Evolutionary conservation across 2,329 filamentous ascomycete species (phyloP).

Genomic region (Venturia effusa): DNA sequence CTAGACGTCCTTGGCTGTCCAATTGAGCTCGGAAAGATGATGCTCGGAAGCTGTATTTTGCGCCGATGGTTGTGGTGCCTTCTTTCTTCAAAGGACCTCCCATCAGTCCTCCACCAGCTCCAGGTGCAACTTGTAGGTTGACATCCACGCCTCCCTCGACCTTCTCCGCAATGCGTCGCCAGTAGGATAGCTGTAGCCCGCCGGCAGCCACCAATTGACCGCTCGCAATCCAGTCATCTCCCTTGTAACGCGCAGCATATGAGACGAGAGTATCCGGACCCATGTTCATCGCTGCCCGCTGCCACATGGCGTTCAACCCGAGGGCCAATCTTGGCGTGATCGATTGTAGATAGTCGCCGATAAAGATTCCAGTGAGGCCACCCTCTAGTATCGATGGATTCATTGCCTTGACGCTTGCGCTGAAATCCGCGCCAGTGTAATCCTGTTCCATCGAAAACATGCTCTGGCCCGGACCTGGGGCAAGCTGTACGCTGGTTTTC

Average conservation of each 20-base stretch:
- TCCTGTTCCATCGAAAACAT: slow-evolving; percentile 94
- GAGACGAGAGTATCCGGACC: slow-evolving; percentile 86
- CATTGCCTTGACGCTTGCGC: slow-evolving; percentile 80
- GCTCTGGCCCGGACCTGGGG: slow-evolving; percentile 56
- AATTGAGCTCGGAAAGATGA: slow-evolving; percentile 93
- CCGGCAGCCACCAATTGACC: slow-evolving; percentile 76
- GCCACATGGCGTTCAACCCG: slow-evolving; percentile 89
- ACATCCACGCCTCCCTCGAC: slow-evolving; percentile 94
- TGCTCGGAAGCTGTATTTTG: slow-evolving; percentile 96
- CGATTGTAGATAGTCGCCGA: slow-evolving; percentile 91
- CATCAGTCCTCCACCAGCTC: slow-evolving; percentile 54
- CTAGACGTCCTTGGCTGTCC: slow-evolving; percentile 88
- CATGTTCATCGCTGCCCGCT: slow-evolving; percentile 70
- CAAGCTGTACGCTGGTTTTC: slow-evolving; percentile 80
- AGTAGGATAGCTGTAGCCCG: slow-evolving; percentile 83
- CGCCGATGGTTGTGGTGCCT: slow-evolving; percentile 80
- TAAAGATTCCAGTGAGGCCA: slow-evolving; percentile 85
- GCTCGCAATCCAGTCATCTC: slow-evolving; percentile 83
- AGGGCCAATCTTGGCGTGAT: slow-evolving; percentile 78
- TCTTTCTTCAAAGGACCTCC: slow-evolving; percentile 70
- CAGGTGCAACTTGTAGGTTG: slow-evolving; percentile 65
- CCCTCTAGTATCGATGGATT: slow-evolving; percentile 94
- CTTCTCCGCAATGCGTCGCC: slow-evolving; percentile 84
- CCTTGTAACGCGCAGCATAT: slow-evolving; percentile 86
- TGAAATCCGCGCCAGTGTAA: slow-evolving; percentile 89